Base-by-base conservation (phyloP, 2,329 filamentous ascomycete genomes). In the Phoma herbarum region DNA sequence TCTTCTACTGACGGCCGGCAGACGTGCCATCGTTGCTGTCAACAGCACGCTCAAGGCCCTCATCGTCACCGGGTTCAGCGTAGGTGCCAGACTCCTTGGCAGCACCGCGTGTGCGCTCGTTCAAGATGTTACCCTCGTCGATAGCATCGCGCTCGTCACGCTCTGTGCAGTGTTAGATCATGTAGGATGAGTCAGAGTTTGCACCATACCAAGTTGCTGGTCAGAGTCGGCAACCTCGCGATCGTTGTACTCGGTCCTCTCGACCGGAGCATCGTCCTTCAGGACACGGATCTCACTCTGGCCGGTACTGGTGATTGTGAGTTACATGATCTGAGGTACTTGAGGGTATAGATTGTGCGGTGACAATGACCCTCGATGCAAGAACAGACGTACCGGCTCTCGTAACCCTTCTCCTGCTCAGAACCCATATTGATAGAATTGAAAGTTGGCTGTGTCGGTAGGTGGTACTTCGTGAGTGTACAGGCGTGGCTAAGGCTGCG, bases 61-160 rank as follows among this genome's bases (percentile, higher is more conserved):
- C 82, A 54, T 84, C 81, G 63, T 84, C 83, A 28, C 80, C 80
- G n/a, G 82, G 83, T 76, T 85, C 82, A 1, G 68, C 62, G 64
- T 84, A 84, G 0, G 75, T 74, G 18, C 82, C 81, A 33, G 72
- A 60, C 39, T 73, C 33, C 74, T 82, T 82, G 0, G 79, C 68
- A 0, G 80, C 82, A 54, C 82, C 81, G 18, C 82, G 76, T 8
- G 82, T 84, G 28, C 81, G 79, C 25, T 71, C 73, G 3, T 79
- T 74, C 6, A 84, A 64, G 37, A 84, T 83, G 61, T 84, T 84
- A 52, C 59, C 67, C 60, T 77, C 55, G 52, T 84, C 78, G 42
- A 84, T 83, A 3, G 82, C 82, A 2, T 83, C 80, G 2, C 70
- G 70, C 22, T 85, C 83, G 51, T 85, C 83, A 8, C 72, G 73